Evolutionary conservation across 257 asterid species (phyloP).

Genomic region (Nicotiana obtusifolia): DNA sequence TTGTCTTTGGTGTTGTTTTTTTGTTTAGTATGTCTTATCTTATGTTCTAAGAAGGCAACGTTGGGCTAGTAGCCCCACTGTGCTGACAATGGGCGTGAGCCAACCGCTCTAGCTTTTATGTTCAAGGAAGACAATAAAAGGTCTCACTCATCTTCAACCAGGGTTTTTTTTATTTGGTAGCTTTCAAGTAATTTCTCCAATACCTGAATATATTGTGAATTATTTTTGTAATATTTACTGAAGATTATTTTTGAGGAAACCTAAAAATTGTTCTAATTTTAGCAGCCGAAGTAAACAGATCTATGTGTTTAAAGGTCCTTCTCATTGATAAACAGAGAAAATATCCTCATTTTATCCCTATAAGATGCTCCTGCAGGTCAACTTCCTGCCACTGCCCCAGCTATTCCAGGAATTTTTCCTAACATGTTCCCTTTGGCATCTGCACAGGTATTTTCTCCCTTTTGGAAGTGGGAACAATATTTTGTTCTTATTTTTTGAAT

Average conservation of each 20-base stretch:
- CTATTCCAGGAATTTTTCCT: constrained; percentile 78
- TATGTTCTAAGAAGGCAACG: constrained; percentile 95
- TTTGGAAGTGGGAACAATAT: not conserved
- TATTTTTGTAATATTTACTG: not conserved
- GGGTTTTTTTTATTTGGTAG: constrained; percentile 77
- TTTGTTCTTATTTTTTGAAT: not conserved
- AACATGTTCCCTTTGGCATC: constrained; percentile 66
- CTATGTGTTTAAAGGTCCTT: not conserved
- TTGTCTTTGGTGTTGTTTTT: constrained; percentile 98
- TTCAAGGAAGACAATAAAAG: constrained; percentile 89
- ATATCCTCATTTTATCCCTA: constrained; percentile 13
- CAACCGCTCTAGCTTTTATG: constrained; percentile 97
- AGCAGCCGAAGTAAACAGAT: not conserved
- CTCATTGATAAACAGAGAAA: not conserved
- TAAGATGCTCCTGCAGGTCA: constrained; percentile 60
- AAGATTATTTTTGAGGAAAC: not conserved
- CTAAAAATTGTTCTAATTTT: not conserved
- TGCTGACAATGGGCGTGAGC: constrained; percentile 99
- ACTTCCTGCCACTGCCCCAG: constrained; percentile 55
- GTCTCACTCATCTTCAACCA: constrained; percentile 97
- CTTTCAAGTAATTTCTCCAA: constrained; percentile 28
- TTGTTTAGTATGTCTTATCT: constrained; percentile 94
- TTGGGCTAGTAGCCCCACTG: constrained; percentile 99
- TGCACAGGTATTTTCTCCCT: constrained; percentile 56
- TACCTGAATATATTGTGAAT: constrained; percentile 15